phyloP scores from a whole-genome alignment of 2,329 filamentous ascomycete species.

The Elsinoe fawcettii region DNA sequence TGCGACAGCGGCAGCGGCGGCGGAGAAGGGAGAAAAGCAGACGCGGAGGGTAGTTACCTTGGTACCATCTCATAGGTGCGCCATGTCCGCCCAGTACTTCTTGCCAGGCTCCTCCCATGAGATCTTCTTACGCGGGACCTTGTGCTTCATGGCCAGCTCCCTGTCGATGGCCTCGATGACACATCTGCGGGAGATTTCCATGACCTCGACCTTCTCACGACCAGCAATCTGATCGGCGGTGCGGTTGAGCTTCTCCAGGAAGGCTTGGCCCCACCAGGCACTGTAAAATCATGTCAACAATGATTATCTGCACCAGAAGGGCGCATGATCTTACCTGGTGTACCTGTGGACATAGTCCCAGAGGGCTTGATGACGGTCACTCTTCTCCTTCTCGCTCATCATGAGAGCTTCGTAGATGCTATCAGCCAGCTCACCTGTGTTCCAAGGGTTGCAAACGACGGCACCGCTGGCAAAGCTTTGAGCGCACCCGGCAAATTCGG shows the following conservation, averaged over 20 bases:
- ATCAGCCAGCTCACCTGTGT: slow-evolving; percentile 88
- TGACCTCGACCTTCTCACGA: neutral
- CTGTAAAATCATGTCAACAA: slow-evolving; percentile 34
- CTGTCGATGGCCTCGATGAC: neutral
- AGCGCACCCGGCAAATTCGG: slow-evolving; percentile 91
- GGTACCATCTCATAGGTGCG: neutral
- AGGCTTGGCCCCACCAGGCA: slow-evolving; percentile 92
- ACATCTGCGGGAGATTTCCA: neutral
- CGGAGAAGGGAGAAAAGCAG: neutral
- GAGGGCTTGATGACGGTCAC: slow-evolving; percentile 81
- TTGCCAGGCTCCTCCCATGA: neutral
- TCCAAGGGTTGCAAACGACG: slow-evolving; percentile 96
- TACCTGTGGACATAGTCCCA: slow-evolving; percentile 96
- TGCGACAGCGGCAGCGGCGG: neutral
- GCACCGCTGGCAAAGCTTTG: slow-evolving; percentile 81
- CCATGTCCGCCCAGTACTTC: neutral
- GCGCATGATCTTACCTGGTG: slow-evolving; percentile 53
- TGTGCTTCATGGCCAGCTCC: neutral
- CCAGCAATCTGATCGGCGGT: slow-evolving; percentile 38
- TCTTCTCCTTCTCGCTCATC: slow-evolving; percentile 83
- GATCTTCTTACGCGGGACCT: neutral
- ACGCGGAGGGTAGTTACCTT: neutral
- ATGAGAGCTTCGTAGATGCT: slow-evolving; percentile 95
- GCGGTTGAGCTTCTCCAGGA: slow-evolving; percentile 70
- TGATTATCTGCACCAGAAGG: neutral